Conservation (phyloP, 352 stramenopile genomes). For the Globisporangium iwayamae region DNA sequence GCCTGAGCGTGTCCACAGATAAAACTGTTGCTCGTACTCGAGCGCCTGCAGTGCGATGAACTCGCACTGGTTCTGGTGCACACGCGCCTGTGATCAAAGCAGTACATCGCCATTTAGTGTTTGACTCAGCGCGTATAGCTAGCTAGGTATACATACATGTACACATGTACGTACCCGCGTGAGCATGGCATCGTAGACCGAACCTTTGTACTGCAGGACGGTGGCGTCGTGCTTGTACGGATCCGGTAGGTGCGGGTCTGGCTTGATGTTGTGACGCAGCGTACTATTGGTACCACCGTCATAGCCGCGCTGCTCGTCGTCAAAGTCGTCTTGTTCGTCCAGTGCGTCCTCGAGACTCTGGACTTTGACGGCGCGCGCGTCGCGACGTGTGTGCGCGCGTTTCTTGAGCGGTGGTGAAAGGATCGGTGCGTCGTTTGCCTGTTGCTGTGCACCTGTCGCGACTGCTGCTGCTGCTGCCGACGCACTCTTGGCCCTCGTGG, state of each 20-base stretch:
- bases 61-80: slow-evolving; percentile 62
- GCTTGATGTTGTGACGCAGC: slow-evolving; percentile 30
- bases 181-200: slow-evolving; percentile 61
- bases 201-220: slow-evolving; percentile 35
- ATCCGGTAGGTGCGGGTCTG: slow-evolving; percentile 48
- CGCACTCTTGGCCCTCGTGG: not conserved
- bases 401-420: slow-evolving; percentile 55
- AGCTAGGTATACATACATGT: slow-evolving; percentile 1
- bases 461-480: not conserved
- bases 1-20: slow-evolving; percentile 48
- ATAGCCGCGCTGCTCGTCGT: slow-evolving; percentile 15
- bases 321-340: slow-evolving; percentile 15
- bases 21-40: slow-evolving; percentile 41
- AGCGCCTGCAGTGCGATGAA: slow-evolving; percentile 66
- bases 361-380: slow-evolving; percentile 34
- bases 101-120: not conserved
- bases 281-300: slow-evolving; percentile 11
- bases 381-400: slow-evolving; percentile 31
- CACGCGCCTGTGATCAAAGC: slow-evolving; percentile 31
- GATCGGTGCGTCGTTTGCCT: slow-evolving; percentile 21
- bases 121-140: slow-evolving; percentile 5
- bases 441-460: not conserved
- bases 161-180: slow-evolving; percentile 31
- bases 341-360: slow-evolving; percentile 29
- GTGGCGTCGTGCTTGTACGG: slow-evolving; percentile 34